These are phyloP conservation scores for Leccinum variicolor DNA, from an alignment of 768 basidiomycete genomes.

Conservation along the genomic window DNA sequence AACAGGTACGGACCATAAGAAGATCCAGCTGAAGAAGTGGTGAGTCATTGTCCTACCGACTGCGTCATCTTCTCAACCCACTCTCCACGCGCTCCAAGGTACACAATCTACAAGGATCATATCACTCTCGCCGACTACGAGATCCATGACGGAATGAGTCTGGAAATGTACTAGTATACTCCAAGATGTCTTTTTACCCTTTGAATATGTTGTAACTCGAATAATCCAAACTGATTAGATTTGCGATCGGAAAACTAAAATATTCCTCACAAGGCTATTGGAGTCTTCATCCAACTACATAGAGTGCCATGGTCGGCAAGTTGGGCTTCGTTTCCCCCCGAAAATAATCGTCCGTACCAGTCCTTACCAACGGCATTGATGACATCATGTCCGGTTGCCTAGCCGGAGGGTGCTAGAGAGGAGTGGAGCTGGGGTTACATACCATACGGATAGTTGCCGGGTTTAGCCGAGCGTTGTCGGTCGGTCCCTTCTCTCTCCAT, in stretches of 20 bases:
- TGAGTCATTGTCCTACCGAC: slow-evolving; percentile 34
- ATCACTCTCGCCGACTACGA: slow-evolving; percentile 91
- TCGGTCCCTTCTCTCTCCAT: too few species aligned
- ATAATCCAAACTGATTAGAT: background rate
- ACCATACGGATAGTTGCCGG: too few species aligned
- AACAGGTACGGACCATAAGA: slow-evolving; percentile 79
- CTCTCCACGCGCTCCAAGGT: slow-evolving; percentile 49
- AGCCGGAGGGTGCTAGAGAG: too few species aligned
- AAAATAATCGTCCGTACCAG: background rate
- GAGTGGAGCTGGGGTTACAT: too few species aligned
- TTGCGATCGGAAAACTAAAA: background rate
- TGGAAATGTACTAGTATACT: slow-evolving; percentile 76
- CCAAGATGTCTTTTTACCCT: background rate
- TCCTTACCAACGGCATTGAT: slow-evolving; percentile 15
- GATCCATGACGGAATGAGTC: slow-evolving; percentile 89
- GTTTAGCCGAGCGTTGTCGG: too few species aligned
- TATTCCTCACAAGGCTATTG: too few species aligned
- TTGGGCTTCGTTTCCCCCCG: slow-evolving; percentile 7
- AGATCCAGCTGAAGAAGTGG: slow-evolving; percentile 98
- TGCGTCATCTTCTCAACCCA: background rate
- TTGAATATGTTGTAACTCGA: slow-evolving; percentile 3
- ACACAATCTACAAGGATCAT: slow-evolving; percentile 94
- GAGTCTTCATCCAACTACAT: background rate
- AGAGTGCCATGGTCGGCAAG: slow-evolving; percentile 4
- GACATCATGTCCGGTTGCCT: slow-evolving; percentile 18